phyloP scores from a whole-genome alignment of 768 basidiomycete species.

The Omphalotus guepiniiformis region DNA sequence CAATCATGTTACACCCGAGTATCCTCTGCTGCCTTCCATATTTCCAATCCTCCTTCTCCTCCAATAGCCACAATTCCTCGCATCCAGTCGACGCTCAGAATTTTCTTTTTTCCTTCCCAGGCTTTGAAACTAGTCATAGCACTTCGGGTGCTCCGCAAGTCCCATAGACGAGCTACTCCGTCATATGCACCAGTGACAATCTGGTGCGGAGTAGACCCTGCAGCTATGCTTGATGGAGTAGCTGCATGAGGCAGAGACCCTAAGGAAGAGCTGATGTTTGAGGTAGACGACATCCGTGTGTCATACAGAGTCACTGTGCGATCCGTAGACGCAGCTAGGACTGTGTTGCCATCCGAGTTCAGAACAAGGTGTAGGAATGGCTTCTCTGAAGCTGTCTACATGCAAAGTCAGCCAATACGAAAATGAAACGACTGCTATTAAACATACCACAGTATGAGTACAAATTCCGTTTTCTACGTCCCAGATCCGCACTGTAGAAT shows the following conservation, averaged over 20 bases:
- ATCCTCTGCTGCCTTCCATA: conserved; percentile 54
- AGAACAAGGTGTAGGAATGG: conserved; percentile 67
- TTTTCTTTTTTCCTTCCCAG: conserved; percentile 54
- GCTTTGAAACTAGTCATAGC: conserved; percentile 62
- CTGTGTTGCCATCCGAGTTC: conserved; percentile 36
- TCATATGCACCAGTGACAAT: conserved; percentile 75
- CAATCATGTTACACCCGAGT: not conserved
- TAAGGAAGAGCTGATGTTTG: conserved; percentile 27
- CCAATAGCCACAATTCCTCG: conserved; percentile 52
- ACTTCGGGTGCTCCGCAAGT: conserved; percentile 62
- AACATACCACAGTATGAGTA: conserved; percentile 60
- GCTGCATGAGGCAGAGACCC: conserved; percentile 55
- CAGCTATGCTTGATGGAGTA: conserved; percentile 60
- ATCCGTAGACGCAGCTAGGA: conserved; percentile 68
- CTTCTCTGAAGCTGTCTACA: conserved; percentile 64
- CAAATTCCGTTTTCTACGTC: conserved; percentile 78
- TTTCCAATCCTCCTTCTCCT: conserved; percentile 61
- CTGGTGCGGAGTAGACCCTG: conserved; percentile 38
- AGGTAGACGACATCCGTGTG: conserved; percentile 40
- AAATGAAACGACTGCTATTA: conserved; percentile 3
- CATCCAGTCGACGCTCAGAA: conserved; percentile 57
- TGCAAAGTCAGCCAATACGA: not conserved
- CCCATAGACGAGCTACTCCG: conserved; percentile 74
- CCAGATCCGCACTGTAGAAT: conserved; percentile 89
- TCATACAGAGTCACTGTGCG: conserved; percentile 72